Percentiles rank a stretch among this genome's conserved stretches.
Evolutionary conservation across 371 early-diverging fungal species (phyloP).

Genomic region (Blastocladiella emersonii): DNA sequence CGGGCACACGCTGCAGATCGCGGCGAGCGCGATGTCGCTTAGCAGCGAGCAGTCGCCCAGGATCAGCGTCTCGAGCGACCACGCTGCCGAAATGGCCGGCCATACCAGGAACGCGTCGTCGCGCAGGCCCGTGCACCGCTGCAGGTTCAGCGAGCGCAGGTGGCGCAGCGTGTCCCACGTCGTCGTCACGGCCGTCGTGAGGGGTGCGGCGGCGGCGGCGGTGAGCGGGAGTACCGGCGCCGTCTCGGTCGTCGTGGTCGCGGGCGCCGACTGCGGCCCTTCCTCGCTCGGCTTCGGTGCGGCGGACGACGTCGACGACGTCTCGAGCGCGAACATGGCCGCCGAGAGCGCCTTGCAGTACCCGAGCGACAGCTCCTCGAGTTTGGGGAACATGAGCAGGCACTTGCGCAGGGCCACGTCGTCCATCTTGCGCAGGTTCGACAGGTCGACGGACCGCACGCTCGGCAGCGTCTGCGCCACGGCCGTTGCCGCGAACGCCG

Average conservation of each 20-base stretch:
- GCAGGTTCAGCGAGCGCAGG: conserved; percentile 48
- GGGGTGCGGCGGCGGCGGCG: background rate
- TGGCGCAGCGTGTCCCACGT: background rate
- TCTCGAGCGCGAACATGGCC: conserved; percentile 15
- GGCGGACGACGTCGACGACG: too few relatives aligned
- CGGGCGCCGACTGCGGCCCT: conserved; percentile 16
- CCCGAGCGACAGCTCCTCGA: conserved; percentile 27
- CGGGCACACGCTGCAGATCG: conserved; percentile 38
- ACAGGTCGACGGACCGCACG: conserved; percentile 36
- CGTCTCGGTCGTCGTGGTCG: background rate
- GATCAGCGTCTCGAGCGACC: conserved; percentile 31
- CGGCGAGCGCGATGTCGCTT: conserved; percentile 46
- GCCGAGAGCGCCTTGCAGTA: conserved; percentile 68
- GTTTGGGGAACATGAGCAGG: conserved; percentile 21
- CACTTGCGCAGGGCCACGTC: conserved; percentile 34
- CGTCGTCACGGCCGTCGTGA: background rate
- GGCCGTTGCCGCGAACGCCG: background rate
- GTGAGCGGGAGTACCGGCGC: background rate
- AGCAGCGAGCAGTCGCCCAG: conserved; percentile 67
- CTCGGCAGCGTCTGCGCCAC: conserved; percentile 10
- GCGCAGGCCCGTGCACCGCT: conserved; percentile 59
- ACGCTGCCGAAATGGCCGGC: conserved; percentile 20
- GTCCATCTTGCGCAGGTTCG: conserved; percentile 67
- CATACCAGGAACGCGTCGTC: conserved; percentile 50
- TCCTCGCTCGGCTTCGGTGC: conserved; percentile 9